These are phyloP conservation scores for Chrysanthemum seticuspe DNA, from an alignment of 129 eudicot species.

Conservation along the genomic window DNA sequence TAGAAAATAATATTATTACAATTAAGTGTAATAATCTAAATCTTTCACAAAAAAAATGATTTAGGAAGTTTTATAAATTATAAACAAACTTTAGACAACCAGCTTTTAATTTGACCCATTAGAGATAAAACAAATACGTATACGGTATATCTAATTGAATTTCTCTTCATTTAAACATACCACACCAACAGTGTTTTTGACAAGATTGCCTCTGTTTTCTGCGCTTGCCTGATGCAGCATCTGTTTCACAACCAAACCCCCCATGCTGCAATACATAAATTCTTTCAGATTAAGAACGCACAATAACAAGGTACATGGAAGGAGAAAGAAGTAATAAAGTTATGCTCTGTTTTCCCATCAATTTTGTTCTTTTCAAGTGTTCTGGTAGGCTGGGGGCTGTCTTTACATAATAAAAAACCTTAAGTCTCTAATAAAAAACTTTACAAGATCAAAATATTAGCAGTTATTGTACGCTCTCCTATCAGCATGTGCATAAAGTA, in stretches of 20 bases:
- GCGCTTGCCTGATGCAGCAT: constrained; percentile 88
- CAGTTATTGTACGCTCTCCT: constrained; percentile 8
- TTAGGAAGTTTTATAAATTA: no score
- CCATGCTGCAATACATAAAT: constrained; percentile 64
- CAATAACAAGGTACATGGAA: neutral
- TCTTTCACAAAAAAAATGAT: no score
- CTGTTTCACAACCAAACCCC: constrained; percentile 98
- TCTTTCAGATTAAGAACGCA: neutral
- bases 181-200: constrained; percentile 79
- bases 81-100: no score
- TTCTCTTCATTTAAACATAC: constrained; percentile 46
- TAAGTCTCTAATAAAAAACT: no score
- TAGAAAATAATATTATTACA: no score
- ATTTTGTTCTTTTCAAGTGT: neutral
- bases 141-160: neutral
- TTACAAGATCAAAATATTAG: neutral
- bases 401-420: no score
- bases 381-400: constrained; percentile 6
- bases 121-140: no score
- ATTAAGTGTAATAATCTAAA: no score
- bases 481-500: neutral
- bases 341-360: neutral
- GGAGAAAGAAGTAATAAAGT: neutral
- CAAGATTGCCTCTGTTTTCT: constrained; percentile 68
- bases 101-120: no score